phyloP scores from a whole-genome alignment of 768 basidiomycete genomes.

The Boletus reticuloceps region DNA sequence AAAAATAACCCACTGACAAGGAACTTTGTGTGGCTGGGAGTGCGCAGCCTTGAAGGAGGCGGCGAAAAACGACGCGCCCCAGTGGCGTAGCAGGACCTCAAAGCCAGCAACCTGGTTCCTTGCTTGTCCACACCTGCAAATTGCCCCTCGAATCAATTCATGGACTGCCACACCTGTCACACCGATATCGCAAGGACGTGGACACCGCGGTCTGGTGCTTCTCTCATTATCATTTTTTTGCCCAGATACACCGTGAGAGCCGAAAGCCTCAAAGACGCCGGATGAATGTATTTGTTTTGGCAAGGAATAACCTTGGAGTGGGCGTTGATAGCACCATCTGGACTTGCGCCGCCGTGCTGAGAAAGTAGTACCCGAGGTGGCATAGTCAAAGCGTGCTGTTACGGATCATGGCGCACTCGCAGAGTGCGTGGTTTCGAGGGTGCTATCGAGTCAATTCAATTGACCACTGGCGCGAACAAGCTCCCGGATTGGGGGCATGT shows the following conservation, averaged over 20 bases:
- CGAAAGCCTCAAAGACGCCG: not conserved
- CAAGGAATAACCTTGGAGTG: not conserved
- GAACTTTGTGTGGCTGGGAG: not conserved
- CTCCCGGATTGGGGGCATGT: slow-evolving; percentile 3
- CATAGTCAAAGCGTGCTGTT: not conserved
- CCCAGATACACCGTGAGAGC: slow-evolving; percentile 7
- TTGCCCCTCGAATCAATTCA: slow-evolving; percentile 1
- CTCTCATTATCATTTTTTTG: no score
- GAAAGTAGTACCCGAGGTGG: not conserved
- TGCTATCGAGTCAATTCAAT: slow-evolving; percentile 3
- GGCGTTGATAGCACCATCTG: not conserved
- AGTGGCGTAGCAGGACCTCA: not conserved
- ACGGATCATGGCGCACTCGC: slow-evolving; percentile 7
- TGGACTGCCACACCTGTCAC: slow-evolving; percentile 2
- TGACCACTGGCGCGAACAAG: slow-evolving; percentile 5
- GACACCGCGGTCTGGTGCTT: not conserved
- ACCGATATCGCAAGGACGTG: slow-evolving; percentile 9
- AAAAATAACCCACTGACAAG: not conserved
- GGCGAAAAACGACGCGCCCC: not conserved
- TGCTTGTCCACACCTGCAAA: slow-evolving; percentile 4
- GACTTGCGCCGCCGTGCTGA: slow-evolving; percentile 4
- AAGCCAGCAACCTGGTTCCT: slow-evolving; percentile 9
- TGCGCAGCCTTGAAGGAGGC: not conserved
- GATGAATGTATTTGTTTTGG: slow-evolving; percentile 13
- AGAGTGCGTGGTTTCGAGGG: not conserved